A percentile compares a stretch with the other conserved stretches of the same genome.
Conservation (phyloP, 2,329 filamentous ascomycete genomes). For the Verticillium tricorpus region DNA sequence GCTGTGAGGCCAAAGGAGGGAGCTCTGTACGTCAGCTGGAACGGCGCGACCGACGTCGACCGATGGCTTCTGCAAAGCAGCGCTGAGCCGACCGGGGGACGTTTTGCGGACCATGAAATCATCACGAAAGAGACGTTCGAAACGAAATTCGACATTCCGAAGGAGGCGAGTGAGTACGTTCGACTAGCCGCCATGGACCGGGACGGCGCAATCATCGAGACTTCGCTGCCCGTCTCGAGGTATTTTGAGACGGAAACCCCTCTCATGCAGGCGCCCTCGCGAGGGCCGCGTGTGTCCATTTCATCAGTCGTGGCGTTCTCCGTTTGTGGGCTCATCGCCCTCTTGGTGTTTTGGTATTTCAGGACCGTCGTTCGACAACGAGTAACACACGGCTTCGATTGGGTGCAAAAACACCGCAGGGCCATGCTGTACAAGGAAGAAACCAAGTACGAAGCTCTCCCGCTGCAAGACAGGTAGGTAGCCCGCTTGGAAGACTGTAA, state of each 20-base stretch:
- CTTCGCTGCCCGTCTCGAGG: neutral
- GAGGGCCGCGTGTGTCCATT: neutral
- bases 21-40: slow-evolving; percentile 33
- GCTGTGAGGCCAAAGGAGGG: neutral
- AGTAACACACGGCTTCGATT: neutral
- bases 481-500: neutral
- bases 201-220: neutral
- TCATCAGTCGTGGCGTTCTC: neutral
- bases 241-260: neutral
- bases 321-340: neutral
- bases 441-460: neutral
- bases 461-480: neutral
- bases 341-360: neutral
- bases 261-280: neutral
- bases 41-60: slow-evolving; percentile 25
- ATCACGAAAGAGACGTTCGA: slow-evolving; percentile 16
- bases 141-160: slow-evolving; percentile 14
- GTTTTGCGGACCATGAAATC: slow-evolving; percentile 7
- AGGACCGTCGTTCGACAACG: neutral
- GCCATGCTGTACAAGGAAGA: neutral
- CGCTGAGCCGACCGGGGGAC: slow-evolving; percentile 5
- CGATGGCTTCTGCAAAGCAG: slow-evolving; percentile 34
- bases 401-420: neutral
- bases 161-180: slow-evolving; percentile 12
- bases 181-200: slow-evolving; percentile 16